Evolutionary conservation across 352 stramenopile species (phyloP).

Genomic region (Globisporangium viniferum): DNA sequence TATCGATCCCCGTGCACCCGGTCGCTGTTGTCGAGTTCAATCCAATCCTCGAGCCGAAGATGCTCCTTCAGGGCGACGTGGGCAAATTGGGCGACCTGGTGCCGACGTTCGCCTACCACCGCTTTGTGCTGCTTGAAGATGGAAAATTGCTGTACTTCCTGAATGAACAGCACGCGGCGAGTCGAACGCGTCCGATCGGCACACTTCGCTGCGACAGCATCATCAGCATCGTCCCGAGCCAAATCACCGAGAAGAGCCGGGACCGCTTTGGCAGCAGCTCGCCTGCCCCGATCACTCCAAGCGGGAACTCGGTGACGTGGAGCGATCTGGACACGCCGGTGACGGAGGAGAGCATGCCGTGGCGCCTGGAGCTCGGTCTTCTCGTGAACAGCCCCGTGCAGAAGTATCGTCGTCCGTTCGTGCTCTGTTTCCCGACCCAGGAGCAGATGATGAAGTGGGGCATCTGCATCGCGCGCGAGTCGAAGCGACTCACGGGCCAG

Average conservation of each 20-base stretch:
- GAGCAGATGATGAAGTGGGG: slow-evolving; percentile 89
- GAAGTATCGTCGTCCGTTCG: slow-evolving; percentile 75
- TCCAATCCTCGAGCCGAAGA: slow-evolving; percentile 56
- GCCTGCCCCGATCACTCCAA: slow-evolving; percentile 5
- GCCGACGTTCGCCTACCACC: slow-evolving; percentile 54
- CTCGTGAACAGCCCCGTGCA: slow-evolving; percentile 48
- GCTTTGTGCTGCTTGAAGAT: slow-evolving; percentile 77
- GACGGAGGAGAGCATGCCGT: slow-evolving; percentile 64
- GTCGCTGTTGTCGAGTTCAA: slow-evolving; percentile 78
- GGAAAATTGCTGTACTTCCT: slow-evolving; percentile 83
- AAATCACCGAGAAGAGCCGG: slow-evolving; percentile 38
- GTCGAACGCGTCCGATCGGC: slow-evolving; percentile 65
- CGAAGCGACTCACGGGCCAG: slow-evolving; percentile 73
- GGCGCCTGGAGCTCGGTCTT: slow-evolving; percentile 70
- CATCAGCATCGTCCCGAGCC: slow-evolving; percentile 73
- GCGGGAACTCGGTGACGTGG: slow-evolving; percentile 18
- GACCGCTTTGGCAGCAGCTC: slow-evolving; percentile 59
- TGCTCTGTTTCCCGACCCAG: slow-evolving; percentile 72
- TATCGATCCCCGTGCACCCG: slow-evolving; percentile 81
- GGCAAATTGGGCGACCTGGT: slow-evolving; percentile 78
- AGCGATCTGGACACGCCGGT: slow-evolving; percentile 15
- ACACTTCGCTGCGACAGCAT: slow-evolving; percentile 81
- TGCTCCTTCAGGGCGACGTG: slow-evolving; percentile 66
- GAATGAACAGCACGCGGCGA: slow-evolving; percentile 46
- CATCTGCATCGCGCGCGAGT: slow-evolving; percentile 68